Percentiles rank a stretch among this genome's conserved stretches.
Evolutionary conservation across 2,329 filamentous ascomycete species (phyloP).

Genomic region (Aspergillus sp.): DNA sequence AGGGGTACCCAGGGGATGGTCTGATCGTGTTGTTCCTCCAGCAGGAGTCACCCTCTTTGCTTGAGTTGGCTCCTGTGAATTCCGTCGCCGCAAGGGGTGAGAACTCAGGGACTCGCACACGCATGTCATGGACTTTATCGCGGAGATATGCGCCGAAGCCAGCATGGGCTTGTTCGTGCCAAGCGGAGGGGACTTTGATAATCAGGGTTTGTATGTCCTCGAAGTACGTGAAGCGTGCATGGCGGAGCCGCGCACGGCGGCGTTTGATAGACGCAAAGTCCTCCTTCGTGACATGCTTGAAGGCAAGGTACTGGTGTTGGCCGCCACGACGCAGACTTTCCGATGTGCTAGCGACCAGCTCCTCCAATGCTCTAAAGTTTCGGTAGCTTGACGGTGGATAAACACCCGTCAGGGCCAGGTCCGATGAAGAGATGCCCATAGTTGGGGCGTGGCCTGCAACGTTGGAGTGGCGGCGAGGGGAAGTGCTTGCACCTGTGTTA

Average conservation of each 20-base stretch:
- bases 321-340: not conserved
- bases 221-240: slow-evolving; percentile 5
- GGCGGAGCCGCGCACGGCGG: not conserved
- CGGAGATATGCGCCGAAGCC: not conserved
- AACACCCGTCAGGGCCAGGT: not conserved
- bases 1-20: not conserved
- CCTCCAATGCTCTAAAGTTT: not conserved
- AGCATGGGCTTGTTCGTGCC: not conserved
- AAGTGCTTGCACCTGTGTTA: not conserved
- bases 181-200: not conserved
- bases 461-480: not conserved
- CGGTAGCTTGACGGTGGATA: not conserved
- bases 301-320: not conserved
- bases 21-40: not conserved
- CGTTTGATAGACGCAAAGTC: not conserved
- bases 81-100: not conserved
- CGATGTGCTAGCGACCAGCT: not conserved
- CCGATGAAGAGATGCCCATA: not conserved
- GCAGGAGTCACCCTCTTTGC: not conserved
- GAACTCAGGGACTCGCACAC: not conserved
- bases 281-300: not conserved
- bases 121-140: not conserved
- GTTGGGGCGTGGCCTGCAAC: not conserved
- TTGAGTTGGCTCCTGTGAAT: not conserved
- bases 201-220: slow-evolving; percentile 1